Evolutionary conservation across 768 basidiomycete genomes (phyloP).

Genomic region (Boletellus emodensis): DNA sequence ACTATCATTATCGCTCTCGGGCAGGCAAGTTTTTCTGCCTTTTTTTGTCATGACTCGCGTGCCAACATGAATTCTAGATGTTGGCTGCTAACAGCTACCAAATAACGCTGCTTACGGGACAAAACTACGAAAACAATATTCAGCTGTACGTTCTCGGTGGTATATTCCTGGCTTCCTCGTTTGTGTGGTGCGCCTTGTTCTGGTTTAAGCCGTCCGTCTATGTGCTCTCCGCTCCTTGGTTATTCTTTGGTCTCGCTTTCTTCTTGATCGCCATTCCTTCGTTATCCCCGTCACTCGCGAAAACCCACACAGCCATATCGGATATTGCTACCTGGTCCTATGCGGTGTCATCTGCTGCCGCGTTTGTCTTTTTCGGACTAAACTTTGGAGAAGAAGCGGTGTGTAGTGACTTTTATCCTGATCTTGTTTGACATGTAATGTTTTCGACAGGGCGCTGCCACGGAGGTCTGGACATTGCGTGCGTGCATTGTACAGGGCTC

Average conservation of each 20-base stretch:
- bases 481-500: constrained; percentile 94
- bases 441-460: constrained; percentile 71
- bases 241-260: constrained; percentile 89
- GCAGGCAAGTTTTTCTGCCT: constrained; percentile 45
- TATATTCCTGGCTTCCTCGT: constrained; percentile 81
- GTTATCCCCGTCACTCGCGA: constrained; percentile 52
- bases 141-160: constrained; percentile 90
- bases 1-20: constrained; percentile 84
- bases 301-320: constrained; percentile 63
- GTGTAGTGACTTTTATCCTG: constrained; percentile 22
- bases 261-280: constrained; percentile 89
- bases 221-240: constrained; percentile 81
- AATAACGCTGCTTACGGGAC: constrained; percentile 83
- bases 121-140: constrained; percentile 74
- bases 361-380: constrained; percentile 90
- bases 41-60: not conserved
- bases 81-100: constrained; percentile 92
- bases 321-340: constrained; percentile 87
- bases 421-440: constrained; percentile 3
- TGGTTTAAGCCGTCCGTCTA: constrained; percentile 84
- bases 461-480: constrained; percentile 89
- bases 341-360: constrained; percentile 88
- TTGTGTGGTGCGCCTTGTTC: constrained; percentile 89
- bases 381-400: constrained; percentile 98
- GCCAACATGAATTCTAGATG: constrained; percentile 46